Evolutionary conservation across 192 early-diverging fungal genomes (phyloP), one percentile per base, ranked within the genome.

Genomic region (Lunasporangiospora selenospora): DNA sequence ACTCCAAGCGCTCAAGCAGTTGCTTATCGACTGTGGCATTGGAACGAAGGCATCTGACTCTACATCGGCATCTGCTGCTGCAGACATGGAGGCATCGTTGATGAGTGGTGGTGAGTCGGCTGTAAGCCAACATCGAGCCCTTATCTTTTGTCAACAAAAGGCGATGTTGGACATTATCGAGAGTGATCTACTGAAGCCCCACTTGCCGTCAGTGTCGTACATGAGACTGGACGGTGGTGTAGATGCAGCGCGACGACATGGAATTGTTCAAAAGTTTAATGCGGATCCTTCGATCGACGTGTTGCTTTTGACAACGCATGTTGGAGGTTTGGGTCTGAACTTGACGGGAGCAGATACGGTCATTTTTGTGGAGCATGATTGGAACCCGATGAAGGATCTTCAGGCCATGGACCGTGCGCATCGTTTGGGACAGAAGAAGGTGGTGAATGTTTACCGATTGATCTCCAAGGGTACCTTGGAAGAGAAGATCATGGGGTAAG

Each of bases 351-450:
- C 98, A n/a, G 98, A 99, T 58, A 97, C 95, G 3, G 97, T 99
- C 0, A 96, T 99, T 30, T 98, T 99, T 85, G 92, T 98, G 10
- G 98, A 99, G 70, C 98, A 98, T 66, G 98, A 99, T 63, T 99
- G 96, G 89, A 99, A 99, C 67, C 98, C 98, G 6, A 95, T 96
- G 83, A 98, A 95, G 77, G 98, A 99, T 80, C 75, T 98, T 54
- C 98, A 99, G 75, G 98, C 98, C 2, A 98, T 98, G 98, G 98
- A 99, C 77, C 88, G 98, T 37, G 98, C 96, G 0, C 98, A 99
- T 79, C 91, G 98, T 27, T 89, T 99, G 52, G 98, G 98, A 18
- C 98, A 99, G 75, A 97, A 96, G 60, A 85, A 92, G 30, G 93
- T 95, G 5, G 98, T 99, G 11, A 98, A 97, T 76, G 96, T 99